phyloP scores from a whole-genome alignment of 192 early-diverging fungal species.

The Lunasporangiospora selenospora region DNA sequence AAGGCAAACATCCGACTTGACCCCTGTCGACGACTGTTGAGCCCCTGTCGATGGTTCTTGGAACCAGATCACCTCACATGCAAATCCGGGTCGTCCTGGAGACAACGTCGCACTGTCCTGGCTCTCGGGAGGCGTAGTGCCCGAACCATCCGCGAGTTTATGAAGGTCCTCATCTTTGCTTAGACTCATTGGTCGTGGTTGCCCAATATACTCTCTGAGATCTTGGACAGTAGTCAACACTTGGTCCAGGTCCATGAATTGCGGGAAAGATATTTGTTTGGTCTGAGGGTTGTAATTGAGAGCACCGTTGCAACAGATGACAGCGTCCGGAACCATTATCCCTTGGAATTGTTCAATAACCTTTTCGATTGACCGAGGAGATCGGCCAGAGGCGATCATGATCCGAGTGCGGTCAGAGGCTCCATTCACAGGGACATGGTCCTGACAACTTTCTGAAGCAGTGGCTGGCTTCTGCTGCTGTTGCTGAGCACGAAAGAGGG shows the following conservation, averaged over 20 bases:
- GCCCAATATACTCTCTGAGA: conserved; percentile 8
- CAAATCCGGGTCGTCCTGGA: conserved; percentile 26
- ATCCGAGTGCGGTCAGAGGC: conserved; percentile 4
- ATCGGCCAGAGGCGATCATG: conserved; percentile 53
- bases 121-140: too few relatives aligned
- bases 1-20: not conserved
- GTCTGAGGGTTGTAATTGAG: conserved; percentile 37
- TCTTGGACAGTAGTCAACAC: not conserved
- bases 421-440: too few relatives aligned
- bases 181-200: too few relatives aligned
- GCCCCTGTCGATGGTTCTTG: too few relatives aligned
- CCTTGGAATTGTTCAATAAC: conserved; percentile 50
- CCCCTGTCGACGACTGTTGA: too few relatives aligned
- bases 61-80: conserved; percentile 30
- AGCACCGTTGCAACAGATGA: conserved; percentile 54
- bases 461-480: not conserved
- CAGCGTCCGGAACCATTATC: conserved; percentile 41
- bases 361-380: conserved; percentile 47
- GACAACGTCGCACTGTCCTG: not conserved
- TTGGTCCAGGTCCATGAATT: conserved; percentile 25
- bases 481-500: conserved; percentile 31
- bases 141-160: too few relatives aligned
- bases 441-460: too few relatives aligned
- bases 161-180: too few relatives aligned
- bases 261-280: conserved; percentile 17